phyloP scores from a whole-genome alignment of 352 stramenopile species.

The Pythium utonaiense region DNA sequence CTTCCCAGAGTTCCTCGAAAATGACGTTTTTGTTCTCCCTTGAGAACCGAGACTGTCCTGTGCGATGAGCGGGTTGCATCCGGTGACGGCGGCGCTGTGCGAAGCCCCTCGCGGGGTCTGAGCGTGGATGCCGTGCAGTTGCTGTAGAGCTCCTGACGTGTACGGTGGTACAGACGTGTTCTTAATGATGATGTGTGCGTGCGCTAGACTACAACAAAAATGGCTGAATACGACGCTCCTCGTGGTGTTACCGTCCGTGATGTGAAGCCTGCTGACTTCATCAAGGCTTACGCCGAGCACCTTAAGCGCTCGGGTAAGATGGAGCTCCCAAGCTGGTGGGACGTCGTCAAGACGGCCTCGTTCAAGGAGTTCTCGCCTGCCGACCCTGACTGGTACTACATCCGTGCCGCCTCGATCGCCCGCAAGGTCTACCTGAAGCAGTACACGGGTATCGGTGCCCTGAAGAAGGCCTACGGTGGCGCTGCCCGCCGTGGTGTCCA shows the following conservation, averaged over 20 bases:
- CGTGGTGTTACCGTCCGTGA: conserved; percentile 97
- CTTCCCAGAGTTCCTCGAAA: conserved; percentile 24
- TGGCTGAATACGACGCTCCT: conserved; percentile 81
- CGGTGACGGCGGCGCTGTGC: conserved; percentile 2
- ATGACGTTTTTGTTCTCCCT: conserved; percentile 70
- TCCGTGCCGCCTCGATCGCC: conserved; percentile 96
- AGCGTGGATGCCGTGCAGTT: conserved; percentile 1
- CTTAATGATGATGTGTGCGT: conserved; percentile 58
- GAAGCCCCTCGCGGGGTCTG: background rate
- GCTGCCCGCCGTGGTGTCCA: conserved; percentile 89
- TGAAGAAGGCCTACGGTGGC: conserved; percentile 98
- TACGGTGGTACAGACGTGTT: conserved; percentile 91
- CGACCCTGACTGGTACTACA: conserved; percentile 99
- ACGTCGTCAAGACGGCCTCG: conserved; percentile 97
- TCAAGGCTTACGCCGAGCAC: conserved; percentile 98
- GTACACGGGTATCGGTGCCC: conserved; percentile 94
- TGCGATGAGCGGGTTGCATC: conserved; percentile 43
- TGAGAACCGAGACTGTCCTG: conserved; percentile 91
- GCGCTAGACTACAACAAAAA: conserved; percentile 56
- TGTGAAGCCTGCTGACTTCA: conserved; percentile 96
- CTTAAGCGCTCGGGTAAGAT: conserved; percentile 99
- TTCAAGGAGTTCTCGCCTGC: conserved; percentile 98
- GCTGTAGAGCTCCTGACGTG: conserved; percentile 32
- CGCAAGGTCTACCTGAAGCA: conserved; percentile 98
- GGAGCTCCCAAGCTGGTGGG: conserved; percentile 96